These are phyloP conservation scores for Kurtzmaniella cleridarum DNA, from an alignment of 805 yeast genomes.

Conservation along the genomic window DNA sequence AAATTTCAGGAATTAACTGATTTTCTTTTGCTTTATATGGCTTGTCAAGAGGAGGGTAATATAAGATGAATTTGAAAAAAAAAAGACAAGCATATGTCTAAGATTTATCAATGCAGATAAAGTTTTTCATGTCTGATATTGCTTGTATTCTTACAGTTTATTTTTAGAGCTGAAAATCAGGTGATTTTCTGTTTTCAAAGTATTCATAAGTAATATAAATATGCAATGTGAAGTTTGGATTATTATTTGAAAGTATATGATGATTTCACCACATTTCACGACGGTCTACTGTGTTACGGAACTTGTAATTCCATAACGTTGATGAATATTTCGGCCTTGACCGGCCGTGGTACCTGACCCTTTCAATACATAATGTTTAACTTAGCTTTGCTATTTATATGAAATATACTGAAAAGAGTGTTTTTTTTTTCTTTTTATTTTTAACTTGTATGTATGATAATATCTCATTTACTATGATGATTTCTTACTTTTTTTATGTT, in stretches of 20 bases:
- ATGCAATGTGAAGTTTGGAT: conserved; percentile 3
- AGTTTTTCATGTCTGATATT: conserved; percentile 46
- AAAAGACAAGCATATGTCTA: conserved; percentile 99
- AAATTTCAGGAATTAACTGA: neutral
- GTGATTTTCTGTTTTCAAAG: conserved; percentile 8
- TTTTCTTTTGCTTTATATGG: neutral
- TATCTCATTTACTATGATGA: conserved; percentile 11
- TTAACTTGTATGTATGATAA: conserved; percentile 2
- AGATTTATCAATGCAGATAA: conserved; percentile 54
- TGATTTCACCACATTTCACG: conserved; percentile 46
- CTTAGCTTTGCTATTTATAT: neutral
- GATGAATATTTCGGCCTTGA: conserved; percentile 45
- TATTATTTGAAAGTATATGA: conserved; percentile 29
- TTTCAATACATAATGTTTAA: neutral
- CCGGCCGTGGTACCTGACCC: conserved; percentile 49
- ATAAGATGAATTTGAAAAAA: conserved; percentile 68
- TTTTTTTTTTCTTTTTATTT: conserved; percentile 1
- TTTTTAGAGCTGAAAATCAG: conserved; percentile 19
- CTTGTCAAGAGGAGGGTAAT: conserved; percentile 16
- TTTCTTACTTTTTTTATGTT: conserved; percentile 2
- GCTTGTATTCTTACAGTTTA: conserved; percentile 2
- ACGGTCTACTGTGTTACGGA: conserved; percentile 47
- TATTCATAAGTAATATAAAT: conserved; percentile 2
- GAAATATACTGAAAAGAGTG: conserved; percentile 4
- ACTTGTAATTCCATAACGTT: conserved; percentile 40